Evolutionary conservation across 1,284 basidiomycete genomes (phyloP).

Genomic region (Sanghuangporus sanghuang): DNA sequence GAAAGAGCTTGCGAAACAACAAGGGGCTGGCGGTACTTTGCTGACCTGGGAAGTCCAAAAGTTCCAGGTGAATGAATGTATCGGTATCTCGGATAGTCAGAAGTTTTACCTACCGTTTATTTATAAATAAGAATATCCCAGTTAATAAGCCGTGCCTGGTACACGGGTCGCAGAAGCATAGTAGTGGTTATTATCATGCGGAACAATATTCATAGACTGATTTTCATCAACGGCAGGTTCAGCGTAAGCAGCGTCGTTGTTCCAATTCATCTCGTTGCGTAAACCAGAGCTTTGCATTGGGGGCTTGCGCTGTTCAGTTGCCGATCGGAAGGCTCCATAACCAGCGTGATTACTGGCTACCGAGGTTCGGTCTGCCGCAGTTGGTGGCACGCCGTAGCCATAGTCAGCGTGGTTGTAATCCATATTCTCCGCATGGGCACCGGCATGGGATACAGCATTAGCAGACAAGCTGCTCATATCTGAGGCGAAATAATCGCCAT

Average conservation of each 20-base stretch:
- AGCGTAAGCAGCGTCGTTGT: conserved; percentile 3
- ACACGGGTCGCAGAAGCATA: background rate
- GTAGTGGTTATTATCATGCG: conserved; percentile 2
- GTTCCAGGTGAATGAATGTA: background rate
- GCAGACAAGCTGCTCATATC: conserved; percentile 11
- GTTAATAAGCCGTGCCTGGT: background rate
- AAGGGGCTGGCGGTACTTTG: background rate
- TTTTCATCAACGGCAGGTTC: conserved; percentile 15
- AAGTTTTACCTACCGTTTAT: background rate
- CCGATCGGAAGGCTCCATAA: conserved; percentile 8
- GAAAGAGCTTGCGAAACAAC: background rate
- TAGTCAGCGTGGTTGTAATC: conserved; percentile 5
- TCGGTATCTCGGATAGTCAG: background rate
- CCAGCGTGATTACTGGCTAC: conserved; percentile 15
- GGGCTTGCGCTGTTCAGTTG: conserved; percentile 1
- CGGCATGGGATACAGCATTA: background rate
- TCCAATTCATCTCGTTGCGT: conserved; percentile 2
- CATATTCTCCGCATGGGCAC: background rate
- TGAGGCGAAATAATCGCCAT: conserved; percentile 1
- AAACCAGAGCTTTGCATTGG: conserved; percentile 11
- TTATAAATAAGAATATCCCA: background rate
- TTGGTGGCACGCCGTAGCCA: background rate
- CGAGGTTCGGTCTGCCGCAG: conserved; percentile 6
- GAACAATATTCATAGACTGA: conserved; percentile 12
- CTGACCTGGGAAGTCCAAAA: background rate